A percentile compares a stretch with the other conserved stretches of the same genome.
phyloP scores from a whole-genome alignment of 495 filamentous ascomycete species.

The Friedmanniomyces simplex region DNA sequence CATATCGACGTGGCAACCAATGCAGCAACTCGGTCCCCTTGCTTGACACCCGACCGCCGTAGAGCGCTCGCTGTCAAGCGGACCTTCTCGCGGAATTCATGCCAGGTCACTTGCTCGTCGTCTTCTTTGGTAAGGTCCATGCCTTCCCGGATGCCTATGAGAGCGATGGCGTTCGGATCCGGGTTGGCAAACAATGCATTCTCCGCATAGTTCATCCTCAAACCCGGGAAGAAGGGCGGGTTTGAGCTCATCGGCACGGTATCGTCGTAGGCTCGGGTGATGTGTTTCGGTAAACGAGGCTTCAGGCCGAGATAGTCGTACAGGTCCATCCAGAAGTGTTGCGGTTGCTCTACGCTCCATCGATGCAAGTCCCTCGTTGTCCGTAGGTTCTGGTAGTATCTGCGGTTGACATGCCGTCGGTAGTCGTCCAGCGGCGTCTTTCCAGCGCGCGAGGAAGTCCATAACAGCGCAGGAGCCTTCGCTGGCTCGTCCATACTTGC shows the following conservation, averaged over 20 bases:
- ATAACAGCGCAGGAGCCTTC: constrained; percentile 19
- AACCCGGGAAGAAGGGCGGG: constrained; percentile 56
- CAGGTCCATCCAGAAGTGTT: constrained; percentile 57
- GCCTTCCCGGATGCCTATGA: constrained; percentile 63
- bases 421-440: constrained; percentile 29
- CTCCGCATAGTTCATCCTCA: constrained; percentile 56
- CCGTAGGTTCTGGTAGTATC: constrained; percentile 29
- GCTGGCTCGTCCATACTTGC: background rate
- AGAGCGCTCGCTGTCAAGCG: constrained; percentile 51
- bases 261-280: constrained; percentile 50
- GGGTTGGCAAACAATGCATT: constrained; percentile 47
- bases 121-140: constrained; percentile 33
- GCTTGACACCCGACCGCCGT: constrained; percentile 47
- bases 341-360: constrained; percentile 49
- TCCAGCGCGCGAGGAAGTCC: constrained; percentile 27
- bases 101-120: constrained; percentile 51
- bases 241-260: constrained; percentile 54
- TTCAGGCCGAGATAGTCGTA: constrained; percentile 42
- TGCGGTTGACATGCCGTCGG: constrained; percentile 28
- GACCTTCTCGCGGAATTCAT: constrained; percentile 47
- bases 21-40: constrained; percentile 62
- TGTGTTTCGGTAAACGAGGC: constrained; percentile 42
- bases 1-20: constrained; percentile 65
- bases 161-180: constrained; percentile 44
- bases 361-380: constrained; percentile 54